Conservation (phyloP, 2,329 filamentous ascomycete species). For the Hawksworthiomyces lignivorus region DNA sequence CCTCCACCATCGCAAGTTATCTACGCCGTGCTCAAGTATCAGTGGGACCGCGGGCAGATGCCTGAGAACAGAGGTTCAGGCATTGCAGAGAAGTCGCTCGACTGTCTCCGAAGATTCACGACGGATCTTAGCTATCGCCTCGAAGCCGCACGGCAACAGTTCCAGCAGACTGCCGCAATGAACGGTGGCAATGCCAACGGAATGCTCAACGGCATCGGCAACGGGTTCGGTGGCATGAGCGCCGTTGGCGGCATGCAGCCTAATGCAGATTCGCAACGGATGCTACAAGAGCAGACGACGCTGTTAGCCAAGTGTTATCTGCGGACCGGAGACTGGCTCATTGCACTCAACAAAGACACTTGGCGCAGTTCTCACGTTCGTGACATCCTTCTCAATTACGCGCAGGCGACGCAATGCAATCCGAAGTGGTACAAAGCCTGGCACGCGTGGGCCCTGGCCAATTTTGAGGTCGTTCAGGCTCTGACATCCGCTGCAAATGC, state of each 20-base stretch:
- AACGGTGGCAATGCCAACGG: conserved; percentile 2
- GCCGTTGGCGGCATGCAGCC: conserved; percentile 20
- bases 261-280: conserved; percentile 43
- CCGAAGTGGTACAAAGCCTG: conserved; percentile 97
- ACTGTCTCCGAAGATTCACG: conserved; percentile 54
- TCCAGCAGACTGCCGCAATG: conserved; percentile 35
- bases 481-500: conserved; percentile 42
- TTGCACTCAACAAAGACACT: conserved; percentile 73
- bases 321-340: conserved; percentile 94
- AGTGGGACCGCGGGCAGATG: conserved; percentile 80
- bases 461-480: conserved; percentile 94
- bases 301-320: conserved; percentile 93
- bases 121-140: conserved; percentile 48
- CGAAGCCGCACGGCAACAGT: conserved; percentile 45
- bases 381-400: conserved; percentile 86
- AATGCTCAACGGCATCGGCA: conserved; percentile 17
- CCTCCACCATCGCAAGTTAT: conserved; percentile 64
- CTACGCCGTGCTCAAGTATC: conserved; percentile 95
- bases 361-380: conserved; percentile 83
- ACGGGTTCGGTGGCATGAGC: conserved; percentile 29
- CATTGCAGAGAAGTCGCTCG: conserved; percentile 47
- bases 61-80: conserved; percentile 32
- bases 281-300: conserved; percentile 53
- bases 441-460: conserved; percentile 97
- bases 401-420: conserved; percentile 87